A percentile compares a stretch with the other conserved stretches of the same genome.
Evolutionary conservation across 768 basidiomycete species (phyloP).

Genomic region (Mycena galopus): DNA sequence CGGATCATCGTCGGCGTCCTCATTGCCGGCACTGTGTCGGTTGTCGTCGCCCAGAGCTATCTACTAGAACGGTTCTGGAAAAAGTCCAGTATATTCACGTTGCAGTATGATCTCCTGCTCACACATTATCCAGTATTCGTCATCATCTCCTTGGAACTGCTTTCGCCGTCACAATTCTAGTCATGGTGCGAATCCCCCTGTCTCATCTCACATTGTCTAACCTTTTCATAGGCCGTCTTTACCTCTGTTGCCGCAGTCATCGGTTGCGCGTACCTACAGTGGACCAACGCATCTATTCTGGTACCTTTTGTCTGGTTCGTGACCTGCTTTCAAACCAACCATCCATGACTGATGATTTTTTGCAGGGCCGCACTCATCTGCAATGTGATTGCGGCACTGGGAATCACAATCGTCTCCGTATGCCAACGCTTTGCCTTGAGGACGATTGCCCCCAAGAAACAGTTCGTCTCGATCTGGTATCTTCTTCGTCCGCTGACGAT

Average conservation of each 20-base stretch:
- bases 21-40: constrained; percentile 1
- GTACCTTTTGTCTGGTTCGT: constrained; percentile 24
- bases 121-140: constrained; percentile 20
- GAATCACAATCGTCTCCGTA: constrained; percentile 26
- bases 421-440: constrained; percentile 30
- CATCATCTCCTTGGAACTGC: constrained; percentile 32
- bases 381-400: constrained; percentile 22
- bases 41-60: constrained; percentile 14
- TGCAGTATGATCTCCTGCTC: neutral
- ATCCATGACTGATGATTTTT: neutral
- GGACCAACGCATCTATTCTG: constrained; percentile 6
- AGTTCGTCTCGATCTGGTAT: neutral
- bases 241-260: constrained; percentile 22
- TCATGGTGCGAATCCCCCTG: constrained; percentile 3
- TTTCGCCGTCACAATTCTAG: constrained; percentile 25
- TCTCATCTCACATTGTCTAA: neutral
- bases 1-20: constrained; percentile 16
- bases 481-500: neutral
- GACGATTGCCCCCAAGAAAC: neutral
- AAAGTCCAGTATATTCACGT: constrained; percentile 16
- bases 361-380: constrained; percentile 24
- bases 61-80: constrained; percentile 33
- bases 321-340: neutral
- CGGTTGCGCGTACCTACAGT: constrained; percentile 30
- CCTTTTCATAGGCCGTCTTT: constrained; percentile 6